Conservation (phyloP, 2,329 filamentous ascomycete genomes). For the Ascochyta koolunga region DNA sequence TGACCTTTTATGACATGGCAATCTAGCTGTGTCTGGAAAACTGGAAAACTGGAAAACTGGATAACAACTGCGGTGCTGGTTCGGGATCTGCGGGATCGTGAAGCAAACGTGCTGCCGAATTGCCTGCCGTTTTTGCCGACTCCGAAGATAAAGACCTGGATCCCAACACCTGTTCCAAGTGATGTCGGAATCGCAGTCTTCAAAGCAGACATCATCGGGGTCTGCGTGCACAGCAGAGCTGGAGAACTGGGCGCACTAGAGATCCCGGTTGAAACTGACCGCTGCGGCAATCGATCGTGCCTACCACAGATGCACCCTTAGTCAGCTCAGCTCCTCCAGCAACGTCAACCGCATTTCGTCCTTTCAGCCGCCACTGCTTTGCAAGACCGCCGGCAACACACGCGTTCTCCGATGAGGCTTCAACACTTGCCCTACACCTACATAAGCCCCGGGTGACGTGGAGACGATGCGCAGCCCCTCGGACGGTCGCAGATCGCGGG, state of each 20-base stretch:
- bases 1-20: constrained; percentile 6
- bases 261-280: constrained; percentile 3
- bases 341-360: constrained; percentile 8
- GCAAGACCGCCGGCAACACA: background rate
- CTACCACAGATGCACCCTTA: background rate
- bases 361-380: background rate
- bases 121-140: constrained; percentile 11
- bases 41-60: constrained; percentile 4
- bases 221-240: background rate
- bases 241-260: background rate
- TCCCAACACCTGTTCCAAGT: constrained; percentile 5
- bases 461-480: constrained; percentile 6
- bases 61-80: background rate
- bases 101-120: constrained; percentile 14
- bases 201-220: background rate
- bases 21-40: constrained; percentile 4
- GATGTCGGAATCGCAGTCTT: constrained; percentile 4
- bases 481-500: constrained; percentile 12
- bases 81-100: constrained; percentile 8
- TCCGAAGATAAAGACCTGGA: constrained; percentile 11
- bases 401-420: background rate
- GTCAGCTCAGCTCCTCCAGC: constrained; percentile 3
- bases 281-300: constrained; percentile 1
- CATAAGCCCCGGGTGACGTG: constrained; percentile 17
- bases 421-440: background rate